Percentiles rank a stretch among this genome's conserved stretches.
These are phyloP conservation scores for Blastomyces emzantsi DNA, from an alignment of 2,329 filamentous ascomycete species.

Conservation along the genomic window DNA sequence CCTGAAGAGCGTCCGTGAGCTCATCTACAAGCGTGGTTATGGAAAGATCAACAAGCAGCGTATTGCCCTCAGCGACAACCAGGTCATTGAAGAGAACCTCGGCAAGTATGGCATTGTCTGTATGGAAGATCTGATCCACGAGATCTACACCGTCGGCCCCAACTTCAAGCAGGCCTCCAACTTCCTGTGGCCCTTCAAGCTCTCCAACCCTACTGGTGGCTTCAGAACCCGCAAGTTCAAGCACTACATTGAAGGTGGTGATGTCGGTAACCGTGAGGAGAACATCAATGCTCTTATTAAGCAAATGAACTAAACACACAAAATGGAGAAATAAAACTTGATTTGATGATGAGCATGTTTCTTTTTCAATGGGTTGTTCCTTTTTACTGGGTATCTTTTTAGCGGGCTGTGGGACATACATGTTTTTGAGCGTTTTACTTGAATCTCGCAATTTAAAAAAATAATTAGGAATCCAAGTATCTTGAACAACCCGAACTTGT, in stretches of 20 bases:
- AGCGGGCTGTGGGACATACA: conserved; percentile 7
- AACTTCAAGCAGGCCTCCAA: conserved; percentile 99
- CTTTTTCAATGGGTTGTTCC: conserved; percentile 8
- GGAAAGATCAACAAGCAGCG: conserved; percentile 99
- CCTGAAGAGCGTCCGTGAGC: conserved; percentile 97
- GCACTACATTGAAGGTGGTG: conserved; percentile 98
- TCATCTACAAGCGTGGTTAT: conserved; percentile 99
- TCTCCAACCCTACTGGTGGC: conserved; percentile 93
- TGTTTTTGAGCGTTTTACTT: neutral
- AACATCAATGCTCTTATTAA: conserved; percentile 93
- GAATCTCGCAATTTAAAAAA: neutral
- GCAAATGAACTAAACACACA: conserved; percentile 80
- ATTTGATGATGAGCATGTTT: neutral
- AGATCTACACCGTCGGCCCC: conserved; percentile 97
- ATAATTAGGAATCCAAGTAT: conserved; percentile 9
- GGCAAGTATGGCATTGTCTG: conserved; percentile 99
- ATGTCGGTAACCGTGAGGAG: conserved; percentile 97
- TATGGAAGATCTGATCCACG: conserved; percentile 98
- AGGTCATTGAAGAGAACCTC: conserved; percentile 92
- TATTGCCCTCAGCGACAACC: conserved; percentile 91
- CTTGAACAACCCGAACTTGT: conserved; percentile 5
- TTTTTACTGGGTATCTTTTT: conserved; percentile 8
- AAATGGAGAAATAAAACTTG: neutral
- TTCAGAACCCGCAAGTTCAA: conserved; percentile 98
- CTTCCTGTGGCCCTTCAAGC: conserved; percentile 99